A percentile compares a stretch with the other conserved stretches of the same genome.
These are phyloP conservation scores for Catenaria anguillulae DNA, from an alignment of 371 early-diverging fungal species.

Conservation along the genomic window DNA sequence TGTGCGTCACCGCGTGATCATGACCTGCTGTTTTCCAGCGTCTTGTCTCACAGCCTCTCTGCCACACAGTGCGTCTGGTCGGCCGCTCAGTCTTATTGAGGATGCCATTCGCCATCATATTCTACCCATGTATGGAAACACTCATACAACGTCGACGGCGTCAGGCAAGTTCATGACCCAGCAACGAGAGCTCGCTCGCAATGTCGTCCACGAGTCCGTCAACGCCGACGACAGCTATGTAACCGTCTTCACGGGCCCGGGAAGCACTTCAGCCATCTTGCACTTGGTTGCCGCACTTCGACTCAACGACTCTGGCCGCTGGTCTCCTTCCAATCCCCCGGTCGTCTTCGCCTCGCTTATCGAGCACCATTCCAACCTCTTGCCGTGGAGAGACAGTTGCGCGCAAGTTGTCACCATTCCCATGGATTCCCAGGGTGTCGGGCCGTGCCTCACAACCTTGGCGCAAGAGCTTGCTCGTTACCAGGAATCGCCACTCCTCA, in stretches of 20 bases:
- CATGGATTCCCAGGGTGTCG: background rate
- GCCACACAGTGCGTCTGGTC: constrained; percentile 9
- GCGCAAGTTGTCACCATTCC: background rate
- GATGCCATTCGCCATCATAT: constrained; percentile 1
- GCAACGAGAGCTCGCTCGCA: background rate
- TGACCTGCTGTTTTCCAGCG: too few species aligned
- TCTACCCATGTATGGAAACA: constrained; percentile 10
- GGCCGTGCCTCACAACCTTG: background rate
- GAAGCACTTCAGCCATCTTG: background rate
- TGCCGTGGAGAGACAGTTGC: background rate
- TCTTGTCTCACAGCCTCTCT: too few species aligned
- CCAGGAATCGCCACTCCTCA: background rate
- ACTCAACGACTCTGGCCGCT: background rate
- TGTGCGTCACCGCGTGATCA: too few species aligned
- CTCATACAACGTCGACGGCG: constrained; percentile 8
- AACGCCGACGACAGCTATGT: background rate
- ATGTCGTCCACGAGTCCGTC: background rate
- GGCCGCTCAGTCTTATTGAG: constrained; percentile 11
- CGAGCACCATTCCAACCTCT: background rate
- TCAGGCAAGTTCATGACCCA: background rate
- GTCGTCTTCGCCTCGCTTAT: background rate
- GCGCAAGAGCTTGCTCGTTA: background rate
- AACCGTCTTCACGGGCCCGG: background rate
- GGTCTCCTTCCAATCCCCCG: background rate
- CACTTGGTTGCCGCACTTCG: background rate